Evolutionary conservation across 805 yeast genomes (phyloP).

Genomic region (Wickerhamomyces bovis): DNA sequence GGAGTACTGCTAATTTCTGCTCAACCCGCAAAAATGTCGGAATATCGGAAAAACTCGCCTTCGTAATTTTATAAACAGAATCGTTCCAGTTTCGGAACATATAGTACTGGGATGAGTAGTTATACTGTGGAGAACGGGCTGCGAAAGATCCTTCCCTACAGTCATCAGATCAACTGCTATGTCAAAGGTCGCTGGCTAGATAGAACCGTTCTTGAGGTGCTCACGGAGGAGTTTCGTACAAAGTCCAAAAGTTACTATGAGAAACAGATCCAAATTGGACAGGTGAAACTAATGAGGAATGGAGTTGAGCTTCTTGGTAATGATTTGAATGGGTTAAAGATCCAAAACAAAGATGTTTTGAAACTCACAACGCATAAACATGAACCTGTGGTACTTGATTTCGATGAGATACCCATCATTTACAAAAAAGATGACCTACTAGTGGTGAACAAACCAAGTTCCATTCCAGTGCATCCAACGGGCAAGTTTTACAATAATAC

Average conservation of each 20-base stretch:
- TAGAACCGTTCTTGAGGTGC: slow-evolving; percentile 15
- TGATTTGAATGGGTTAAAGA: slow-evolving; percentile 4
- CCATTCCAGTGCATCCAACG: slow-evolving; percentile 94
- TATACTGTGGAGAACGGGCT: slow-evolving; percentile 23
- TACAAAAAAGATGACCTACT: slow-evolving; percentile 57
- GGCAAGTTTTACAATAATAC: slow-evolving; percentile 77
- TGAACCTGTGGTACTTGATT: slow-evolving; percentile 47
- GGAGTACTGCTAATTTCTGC: too few relatives aligned
- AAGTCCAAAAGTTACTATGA: slow-evolving; percentile 9
- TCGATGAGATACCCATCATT: slow-evolving; percentile 29
- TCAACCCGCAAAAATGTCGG: too few relatives aligned
- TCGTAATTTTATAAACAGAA: too few relatives aligned
- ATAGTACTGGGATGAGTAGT: not conserved
- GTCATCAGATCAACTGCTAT: slow-evolving; percentile 11
- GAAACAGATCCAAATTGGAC: slow-evolving; percentile 6
- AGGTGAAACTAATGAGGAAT: slow-evolving; percentile 8
- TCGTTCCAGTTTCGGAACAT: not conserved
- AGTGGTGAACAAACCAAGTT: slow-evolving; percentile 89
- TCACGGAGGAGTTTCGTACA: slow-evolving; percentile 17
- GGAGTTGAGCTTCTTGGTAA: not conserved
- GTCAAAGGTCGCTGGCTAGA: slow-evolving; percentile 23
- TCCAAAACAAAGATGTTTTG: slow-evolving; percentile 24
- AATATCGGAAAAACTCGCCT: too few relatives aligned
- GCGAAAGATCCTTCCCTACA: slow-evolving; percentile 71
- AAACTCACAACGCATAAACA: slow-evolving; percentile 54